These are phyloP conservation scores for Thielaviopsis cerberus DNA, from an alignment of 2,329 filamentous ascomycete genomes.

Conservation along the genomic window DNA sequence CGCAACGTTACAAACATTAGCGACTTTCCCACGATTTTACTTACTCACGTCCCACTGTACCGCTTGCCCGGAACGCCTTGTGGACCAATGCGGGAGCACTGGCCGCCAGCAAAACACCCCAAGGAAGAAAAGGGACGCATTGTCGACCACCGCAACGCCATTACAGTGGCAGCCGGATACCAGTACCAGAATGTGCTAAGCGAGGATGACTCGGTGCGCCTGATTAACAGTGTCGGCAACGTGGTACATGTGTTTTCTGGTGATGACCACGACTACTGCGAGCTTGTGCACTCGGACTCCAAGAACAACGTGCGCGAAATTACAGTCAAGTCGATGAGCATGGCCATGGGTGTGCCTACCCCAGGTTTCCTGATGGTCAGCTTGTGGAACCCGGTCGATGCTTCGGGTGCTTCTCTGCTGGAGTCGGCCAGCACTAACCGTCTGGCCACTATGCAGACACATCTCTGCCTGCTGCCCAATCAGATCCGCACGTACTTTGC, in stretches of 20 bases:
- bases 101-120: conserved; percentile 48
- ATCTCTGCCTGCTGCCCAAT: conserved; percentile 77
- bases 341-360: conserved; percentile 83
- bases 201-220: conserved; percentile 52
- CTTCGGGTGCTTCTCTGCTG: conserved; percentile 1
- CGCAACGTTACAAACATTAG: conserved; percentile 26
- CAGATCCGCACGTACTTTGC: conserved; percentile 68
- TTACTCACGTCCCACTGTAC: conserved; percentile 82
- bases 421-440: conserved; percentile 15
- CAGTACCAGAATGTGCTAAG: conserved; percentile 93
- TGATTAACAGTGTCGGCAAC: conserved; percentile 64
- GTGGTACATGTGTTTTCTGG: conserved; percentile 79
- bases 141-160: conserved; percentile 54
- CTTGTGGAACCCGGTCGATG: conserved; percentile 76
- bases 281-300: conserved; percentile 57
- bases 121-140: conserved; percentile 12
- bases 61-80: conserved; percentile 69
- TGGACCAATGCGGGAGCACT: conserved; percentile 68
- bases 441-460: conserved; percentile 56
- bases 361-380: conserved; percentile 80
- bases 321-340: conserved; percentile 85
- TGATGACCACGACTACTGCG: conserved; percentile 96
- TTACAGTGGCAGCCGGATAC: conserved; percentile 61
- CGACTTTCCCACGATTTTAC: conserved; percentile 69
- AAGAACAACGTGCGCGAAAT: conserved; percentile 57